These are phyloP conservation scores for Paramyrothecium sp. DNA, from an alignment of 2,329 filamentous ascomycete genomes.

Conservation along the genomic window DNA sequence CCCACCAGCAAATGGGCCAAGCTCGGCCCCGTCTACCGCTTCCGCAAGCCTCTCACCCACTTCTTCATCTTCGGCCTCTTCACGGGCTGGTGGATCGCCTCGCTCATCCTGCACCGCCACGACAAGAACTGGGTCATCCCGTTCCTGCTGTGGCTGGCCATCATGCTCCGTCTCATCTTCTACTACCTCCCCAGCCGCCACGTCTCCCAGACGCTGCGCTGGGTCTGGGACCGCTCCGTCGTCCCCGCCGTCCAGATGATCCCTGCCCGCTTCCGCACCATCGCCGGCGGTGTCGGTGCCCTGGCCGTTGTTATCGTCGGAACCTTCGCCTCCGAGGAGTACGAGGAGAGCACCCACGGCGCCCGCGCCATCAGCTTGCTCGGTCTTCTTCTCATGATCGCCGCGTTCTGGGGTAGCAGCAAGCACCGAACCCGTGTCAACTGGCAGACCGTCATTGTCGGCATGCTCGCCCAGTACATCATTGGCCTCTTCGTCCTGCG, in stretches of 20 bases:
- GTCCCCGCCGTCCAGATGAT: slow-evolving; percentile 58
- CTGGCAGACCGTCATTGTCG: slow-evolving; percentile 82
- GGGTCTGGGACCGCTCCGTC: slow-evolving; percentile 65
- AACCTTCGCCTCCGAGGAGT: slow-evolving; percentile 70
- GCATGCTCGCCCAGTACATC: slow-evolving; percentile 86
- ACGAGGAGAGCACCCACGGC: slow-evolving; percentile 71
- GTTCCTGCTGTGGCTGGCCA: slow-evolving; percentile 75
- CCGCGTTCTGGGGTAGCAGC: slow-evolving; percentile 68
- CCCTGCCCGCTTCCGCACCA: slow-evolving; percentile 64
- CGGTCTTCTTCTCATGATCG: slow-evolving; percentile 71
- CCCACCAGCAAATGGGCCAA: slow-evolving; percentile 12
- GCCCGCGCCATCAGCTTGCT: slow-evolving; percentile 82
- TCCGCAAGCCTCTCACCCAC: slow-evolving; percentile 45
- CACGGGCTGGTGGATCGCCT: slow-evolving; percentile 73
- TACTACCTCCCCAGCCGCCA: slow-evolving; percentile 69
- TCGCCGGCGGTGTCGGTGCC: slow-evolving; percentile 61
- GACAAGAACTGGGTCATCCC: slow-evolving; percentile 81
- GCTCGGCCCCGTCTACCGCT: slow-evolving; percentile 39
- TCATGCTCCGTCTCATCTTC: slow-evolving; percentile 72
- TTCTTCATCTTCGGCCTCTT: slow-evolving; percentile 41
- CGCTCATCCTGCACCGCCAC: slow-evolving; percentile 68
- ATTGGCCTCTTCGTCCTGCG: slow-evolving; percentile 86
- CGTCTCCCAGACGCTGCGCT: slow-evolving; percentile 64
- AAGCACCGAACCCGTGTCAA: slow-evolving; percentile 61
- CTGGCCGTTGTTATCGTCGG: slow-evolving; percentile 75